Conservation (phyloP, 805 yeast genomes). For the Yarrowia yakushimensis region DNA sequence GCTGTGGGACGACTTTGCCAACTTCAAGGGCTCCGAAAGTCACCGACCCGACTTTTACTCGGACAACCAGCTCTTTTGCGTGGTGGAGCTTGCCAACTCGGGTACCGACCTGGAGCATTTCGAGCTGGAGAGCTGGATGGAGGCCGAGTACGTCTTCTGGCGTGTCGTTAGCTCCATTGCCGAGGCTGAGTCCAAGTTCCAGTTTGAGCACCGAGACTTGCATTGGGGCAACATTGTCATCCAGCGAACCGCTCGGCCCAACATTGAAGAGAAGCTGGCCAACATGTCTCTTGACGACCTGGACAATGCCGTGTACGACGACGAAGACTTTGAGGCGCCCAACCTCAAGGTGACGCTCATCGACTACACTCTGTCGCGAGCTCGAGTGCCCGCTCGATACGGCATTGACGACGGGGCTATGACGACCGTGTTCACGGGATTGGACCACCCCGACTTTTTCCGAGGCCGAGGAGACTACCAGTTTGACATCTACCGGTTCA, state of each 20-base stretch:
- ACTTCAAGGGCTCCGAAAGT: constrained; percentile 36
- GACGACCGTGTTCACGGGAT: constrained; percentile 46
- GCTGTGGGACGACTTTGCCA: constrained; percentile 46
- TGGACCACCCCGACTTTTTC: constrained; percentile 63
- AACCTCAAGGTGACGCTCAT: constrained; percentile 48
- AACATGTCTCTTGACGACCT: constrained; percentile 23
- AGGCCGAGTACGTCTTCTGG: constrained; percentile 50
- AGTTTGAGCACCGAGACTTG: constrained; percentile 70
- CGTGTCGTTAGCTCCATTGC: constrained; percentile 49
- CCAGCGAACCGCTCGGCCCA: constrained; percentile 9
- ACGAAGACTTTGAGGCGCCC: constrained; percentile 26
- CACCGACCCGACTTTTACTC: constrained; percentile 42
- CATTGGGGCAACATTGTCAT: constrained; percentile 64
- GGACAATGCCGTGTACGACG: constrained; percentile 26
- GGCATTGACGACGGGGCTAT: constrained; percentile 31
- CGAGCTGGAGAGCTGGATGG: constrained; percentile 40
- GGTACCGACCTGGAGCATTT: constrained; percentile 48
- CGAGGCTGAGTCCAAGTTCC: constrained; percentile 48
- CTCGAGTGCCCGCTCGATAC: constrained; percentile 32
- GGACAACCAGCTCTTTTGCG: constrained; percentile 39
- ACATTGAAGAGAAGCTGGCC: constrained; percentile 23
- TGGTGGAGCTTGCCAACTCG: constrained; percentile 37
- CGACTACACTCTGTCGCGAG: constrained; percentile 56
- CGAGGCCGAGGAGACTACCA: constrained; percentile 59
- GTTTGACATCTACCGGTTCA: constrained; percentile 56